Base-by-base conservation (phyloP, 352 stramenopile genomes). In the Phytophthora podocarpi region DNA sequence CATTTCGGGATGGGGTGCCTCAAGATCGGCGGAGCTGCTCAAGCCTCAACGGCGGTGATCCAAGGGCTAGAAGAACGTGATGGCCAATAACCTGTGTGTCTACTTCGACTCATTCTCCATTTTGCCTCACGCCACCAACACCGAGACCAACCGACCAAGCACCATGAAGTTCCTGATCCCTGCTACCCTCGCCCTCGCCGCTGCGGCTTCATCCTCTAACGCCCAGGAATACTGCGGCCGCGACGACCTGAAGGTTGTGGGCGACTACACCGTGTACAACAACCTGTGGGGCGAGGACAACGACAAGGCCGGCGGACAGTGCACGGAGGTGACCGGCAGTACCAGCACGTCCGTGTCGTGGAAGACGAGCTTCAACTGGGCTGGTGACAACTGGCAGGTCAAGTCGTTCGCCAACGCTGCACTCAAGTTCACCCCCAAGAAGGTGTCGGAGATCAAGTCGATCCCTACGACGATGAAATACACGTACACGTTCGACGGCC, bases 241-340 rank as follows among this genome's bases (percentile, higher is more conserved):
- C 15, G 59, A 75, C 52, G 70, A 70, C 34, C 26, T 42, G 1
- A 58, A 60, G 36, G 64, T 68, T 6, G 50, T 70, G 1, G 69
- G 62, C 30, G 60, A 70, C 55, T 82, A 72, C 67, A 82, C 70
- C 6, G 48, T 82, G 9, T 82, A 82, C 64, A 82, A 82, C 70
- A 70, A 82, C 46, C 55, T 82, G 5, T 82, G 74, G 74, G 64
- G 47, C 26, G 18, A 64, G 28, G 48, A 64, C 23, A 59, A 68
- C 3, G 67, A 73, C 37, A 60, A 59, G 7, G 70, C 52, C 12
- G 74, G 74, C 35, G 48, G 31, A 2, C 74, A 82, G 52, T 80
- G 74, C 67, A 82, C 74, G 15, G 47, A 64, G 15, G 70, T 80
- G 5, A 63, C 60, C 31, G 59, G 67, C 35, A 58, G 42, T 26